These are phyloP conservation scores for Phytophthora litchii DNA, from an alignment of 352 stramenopile genomes.

Conservation along the genomic window DNA sequence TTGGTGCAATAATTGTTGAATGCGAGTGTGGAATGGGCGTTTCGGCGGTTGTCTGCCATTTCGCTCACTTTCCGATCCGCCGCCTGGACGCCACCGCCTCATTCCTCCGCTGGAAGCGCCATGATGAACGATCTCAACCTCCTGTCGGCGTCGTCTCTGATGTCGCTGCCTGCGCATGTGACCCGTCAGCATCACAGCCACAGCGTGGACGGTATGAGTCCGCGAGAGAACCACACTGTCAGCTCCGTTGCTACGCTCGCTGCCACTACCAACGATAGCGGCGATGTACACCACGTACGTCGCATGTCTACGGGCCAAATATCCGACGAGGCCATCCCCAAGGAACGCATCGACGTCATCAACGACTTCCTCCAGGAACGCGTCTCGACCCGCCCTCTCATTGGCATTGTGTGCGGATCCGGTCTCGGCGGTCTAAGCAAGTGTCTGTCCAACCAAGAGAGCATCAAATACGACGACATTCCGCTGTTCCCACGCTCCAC, in stretches of 20 bases:
- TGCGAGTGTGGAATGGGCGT: not conserved
- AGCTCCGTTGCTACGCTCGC: slow-evolving; percentile 20
- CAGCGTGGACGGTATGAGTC: slow-evolving; percentile 46
- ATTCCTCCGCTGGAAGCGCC: not conserved
- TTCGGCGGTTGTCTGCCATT: not conserved
- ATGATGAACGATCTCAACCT: slow-evolving; percentile 48
- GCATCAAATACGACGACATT: slow-evolving; percentile 94
- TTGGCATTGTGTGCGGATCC: slow-evolving; percentile 94
- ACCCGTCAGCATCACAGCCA: slow-evolving; percentile 49
- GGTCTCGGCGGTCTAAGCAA: slow-evolving; percentile 93
- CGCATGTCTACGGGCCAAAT: slow-evolving; percentile 67
- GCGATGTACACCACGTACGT: slow-evolving; percentile 31
- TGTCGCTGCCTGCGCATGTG: slow-evolving; percentile 25
- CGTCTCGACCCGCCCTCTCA: slow-evolving; percentile 56
- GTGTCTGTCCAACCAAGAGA: slow-evolving; percentile 86
- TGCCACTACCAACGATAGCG: slow-evolving; percentile 14
- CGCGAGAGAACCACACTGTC: slow-evolving; percentile 9
- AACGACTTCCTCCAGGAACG: slow-evolving; percentile 66
- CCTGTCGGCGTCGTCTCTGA: not conserved
- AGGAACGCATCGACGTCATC: slow-evolving; percentile 84
- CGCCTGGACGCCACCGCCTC: not conserved
- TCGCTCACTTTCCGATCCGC: slow-evolving; percentile 24
- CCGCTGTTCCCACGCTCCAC: slow-evolving; percentile 93
- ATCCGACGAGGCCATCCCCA: slow-evolving; percentile 62
- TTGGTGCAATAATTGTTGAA: too few relatives aligned